Conservation (phyloP, 192 early-diverging fungal species). For the Lobosporangium transversale region DNA sequence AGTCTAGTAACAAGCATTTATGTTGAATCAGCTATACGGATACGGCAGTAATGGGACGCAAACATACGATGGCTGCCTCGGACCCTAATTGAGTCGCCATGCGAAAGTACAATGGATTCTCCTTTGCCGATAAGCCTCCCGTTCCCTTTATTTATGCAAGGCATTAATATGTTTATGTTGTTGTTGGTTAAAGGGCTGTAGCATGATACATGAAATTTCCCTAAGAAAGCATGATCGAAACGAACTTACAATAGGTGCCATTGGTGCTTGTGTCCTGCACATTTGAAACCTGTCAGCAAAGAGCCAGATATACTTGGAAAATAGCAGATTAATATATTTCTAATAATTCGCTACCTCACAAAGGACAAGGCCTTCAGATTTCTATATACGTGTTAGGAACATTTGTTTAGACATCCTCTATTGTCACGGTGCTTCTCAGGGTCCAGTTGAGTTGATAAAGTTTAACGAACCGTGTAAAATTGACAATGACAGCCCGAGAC, state of each 20-base stretch:
- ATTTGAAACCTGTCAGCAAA: too few species aligned
- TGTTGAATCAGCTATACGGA: too few species aligned
- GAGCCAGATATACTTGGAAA: neutral
- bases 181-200: too few species aligned
- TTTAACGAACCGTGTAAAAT: slow-evolving; percentile 11
- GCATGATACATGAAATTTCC: too few species aligned
- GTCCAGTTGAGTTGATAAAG: too few species aligned
- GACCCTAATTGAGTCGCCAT: slow-evolving; percentile 69
- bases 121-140: slow-evolving; percentile 61
- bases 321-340: too few species aligned
- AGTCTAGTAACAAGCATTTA: too few species aligned
- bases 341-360: slow-evolving; percentile 18
- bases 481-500: slow-evolving; percentile 30
- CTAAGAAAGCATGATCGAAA: neutral
- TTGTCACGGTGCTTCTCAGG: too few species aligned
- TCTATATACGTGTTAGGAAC: too few species aligned
- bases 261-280: slow-evolving; percentile 66
- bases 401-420: too few species aligned
- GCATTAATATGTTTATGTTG: too few species aligned
- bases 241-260: slow-evolving; percentile 58
- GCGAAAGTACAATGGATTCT: slow-evolving; percentile 62
- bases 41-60: too few species aligned
- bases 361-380: slow-evolving; percentile 17
- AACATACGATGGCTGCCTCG: slow-evolving; percentile 56
- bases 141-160: slow-evolving; percentile 47